Conservation (phyloP, 768 basidiomycete genomes). For the Phylloporus sp. region DNA sequence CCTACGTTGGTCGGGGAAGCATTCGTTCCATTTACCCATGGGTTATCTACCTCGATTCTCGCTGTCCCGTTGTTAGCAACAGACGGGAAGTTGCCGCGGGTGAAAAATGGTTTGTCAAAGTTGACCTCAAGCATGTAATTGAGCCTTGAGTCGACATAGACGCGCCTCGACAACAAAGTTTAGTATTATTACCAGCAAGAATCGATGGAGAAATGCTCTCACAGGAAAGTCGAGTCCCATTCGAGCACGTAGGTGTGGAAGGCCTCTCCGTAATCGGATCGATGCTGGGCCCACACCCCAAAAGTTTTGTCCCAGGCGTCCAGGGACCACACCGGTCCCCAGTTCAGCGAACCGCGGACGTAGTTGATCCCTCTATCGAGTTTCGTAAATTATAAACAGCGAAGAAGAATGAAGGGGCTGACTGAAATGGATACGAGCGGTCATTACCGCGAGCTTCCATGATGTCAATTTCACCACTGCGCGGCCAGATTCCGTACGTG, state of each 20-base stretch:
- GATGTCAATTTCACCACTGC: slow-evolving; percentile 50
- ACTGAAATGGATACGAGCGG: slow-evolving; percentile 55
- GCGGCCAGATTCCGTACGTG: slow-evolving; percentile 65
- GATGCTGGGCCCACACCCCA: slow-evolving; percentile 69
- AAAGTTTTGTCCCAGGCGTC: slow-evolving; percentile 70
- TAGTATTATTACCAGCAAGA: not conserved
- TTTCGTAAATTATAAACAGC: not conserved
- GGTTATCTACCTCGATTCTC: slow-evolving; percentile 61
- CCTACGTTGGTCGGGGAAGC: slow-evolving; percentile 76
- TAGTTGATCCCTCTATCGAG: slow-evolving; percentile 51
- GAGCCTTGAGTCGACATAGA: slow-evolving; percentile 84
- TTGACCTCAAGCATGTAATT: slow-evolving; percentile 62
- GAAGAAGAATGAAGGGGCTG: slow-evolving; percentile 6
- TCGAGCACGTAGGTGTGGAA: slow-evolving; percentile 85
- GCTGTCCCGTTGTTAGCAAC: slow-evolving; percentile 56
- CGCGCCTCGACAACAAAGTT: slow-evolving; percentile 47
- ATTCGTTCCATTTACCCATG: slow-evolving; percentile 72
- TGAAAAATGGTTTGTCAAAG: slow-evolving; percentile 79
- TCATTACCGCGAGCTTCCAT: slow-evolving; percentile 64
- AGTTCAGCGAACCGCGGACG: slow-evolving; percentile 68
- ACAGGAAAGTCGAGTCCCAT: slow-evolving; percentile 82
- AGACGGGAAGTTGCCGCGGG: slow-evolving; percentile 67
- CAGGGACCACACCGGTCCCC: slow-evolving; percentile 61
- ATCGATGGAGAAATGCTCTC: slow-evolving; percentile 23
- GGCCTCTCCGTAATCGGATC: slow-evolving; percentile 60